Evolutionary conservation across 768 basidiomycete genomes (phyloP), one percentile per base, ranked within the genome.

Genomic region (Pisolithus albus): DNA sequence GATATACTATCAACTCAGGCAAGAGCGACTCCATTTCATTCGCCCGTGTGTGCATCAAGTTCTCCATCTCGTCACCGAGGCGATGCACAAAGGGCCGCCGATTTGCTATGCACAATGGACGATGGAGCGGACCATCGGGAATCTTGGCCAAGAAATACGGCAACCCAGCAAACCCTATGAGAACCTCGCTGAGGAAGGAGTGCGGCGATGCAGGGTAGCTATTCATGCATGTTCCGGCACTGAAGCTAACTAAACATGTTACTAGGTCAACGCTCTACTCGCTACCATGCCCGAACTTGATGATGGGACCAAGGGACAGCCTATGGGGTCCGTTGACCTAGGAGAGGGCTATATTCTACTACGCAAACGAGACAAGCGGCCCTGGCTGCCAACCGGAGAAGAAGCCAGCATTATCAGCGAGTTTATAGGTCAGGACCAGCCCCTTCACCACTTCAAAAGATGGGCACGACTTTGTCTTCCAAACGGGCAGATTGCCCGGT

Each of bases 11-110:
- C 59, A 62, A 24, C 61, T 57, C 2, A 37, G 44, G 1, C 47
- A n/a, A 9, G 58, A 64, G 41, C 59, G 57, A 5, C 24, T 72
- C 9, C 68, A 71, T 50, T 61, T 72, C 45, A 51, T 62, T 10
- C 51, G 56, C 3, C 70, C 57, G 7, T 56, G 53, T 21, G 51
- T 68, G 19, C 70, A 71, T 52, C 42, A 50, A 10, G 30, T 62
- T 13, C 15, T 36, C 2, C 70, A 71, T 56, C 9, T 64, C 11
- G 52, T 54, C 10, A 23, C 40, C 0, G 60, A 70, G 49, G 58
- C 53, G 9, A 10, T 50, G 15, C 50, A 59, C 3, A 52, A 58
- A 23, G 66, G 69, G 0, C 64, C 64, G 0, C 49, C 51, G 2
- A 53, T 51, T 18, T 55, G 52, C 16, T 59, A 56, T 26, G 7